Base-by-base conservation (phyloP, 352 stramenopile genomes). In the Globisporangium orthogonon region DNA sequence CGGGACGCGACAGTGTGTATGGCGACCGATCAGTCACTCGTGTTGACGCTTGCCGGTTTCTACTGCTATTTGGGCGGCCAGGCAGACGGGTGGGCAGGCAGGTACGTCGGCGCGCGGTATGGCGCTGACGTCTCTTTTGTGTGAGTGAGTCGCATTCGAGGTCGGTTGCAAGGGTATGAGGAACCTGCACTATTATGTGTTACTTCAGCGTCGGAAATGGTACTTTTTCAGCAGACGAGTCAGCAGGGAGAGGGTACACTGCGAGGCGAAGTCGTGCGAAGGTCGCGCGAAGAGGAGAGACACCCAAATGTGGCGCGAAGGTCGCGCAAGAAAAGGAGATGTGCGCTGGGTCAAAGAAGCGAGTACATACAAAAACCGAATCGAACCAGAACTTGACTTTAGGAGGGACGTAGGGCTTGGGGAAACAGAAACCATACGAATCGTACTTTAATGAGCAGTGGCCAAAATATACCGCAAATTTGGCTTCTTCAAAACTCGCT, bases 331-430 rank as follows among this genome's bases (percentile, higher is more conserved):
- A 9, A 23, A 46, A 14, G 40, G 40, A 15, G 40, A 17, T 15
- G 40, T 46, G 9, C 40, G 6, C 14, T 9, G 2, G 14, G 7
- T 18, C 40, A 46, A 46, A 46, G n/a, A 46, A 23, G n/a, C 23
- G 40, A 5, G 6, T 18, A 15, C 40, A 46, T 47, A 10, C 41
- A 47, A 47, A 47, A 11, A 13, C 18, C 41, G 28, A 47, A 17
- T 47, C 15, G 15, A 47, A 47, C 7, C 17, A 47, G 41, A 23
- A 11, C 17, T 47, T 23, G 18, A 50, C 45, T 35, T 50, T 50
- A 35, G 15, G 23, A 50, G 18, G 45, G 45, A 50, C 45, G n/a
- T 50, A 50, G 45, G 45, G 45, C 7, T 50, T 7, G 45, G 45
- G 45, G 7, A 47, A 10, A 47, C 41, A 47, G 11, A 47, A 23